Percentiles rank a stretch among this genome's conserved stretches.
phyloP scores from a whole-genome alignment of 2,329 filamentous ascomycete genomes.

The Clarireedia hainanense region DNA sequence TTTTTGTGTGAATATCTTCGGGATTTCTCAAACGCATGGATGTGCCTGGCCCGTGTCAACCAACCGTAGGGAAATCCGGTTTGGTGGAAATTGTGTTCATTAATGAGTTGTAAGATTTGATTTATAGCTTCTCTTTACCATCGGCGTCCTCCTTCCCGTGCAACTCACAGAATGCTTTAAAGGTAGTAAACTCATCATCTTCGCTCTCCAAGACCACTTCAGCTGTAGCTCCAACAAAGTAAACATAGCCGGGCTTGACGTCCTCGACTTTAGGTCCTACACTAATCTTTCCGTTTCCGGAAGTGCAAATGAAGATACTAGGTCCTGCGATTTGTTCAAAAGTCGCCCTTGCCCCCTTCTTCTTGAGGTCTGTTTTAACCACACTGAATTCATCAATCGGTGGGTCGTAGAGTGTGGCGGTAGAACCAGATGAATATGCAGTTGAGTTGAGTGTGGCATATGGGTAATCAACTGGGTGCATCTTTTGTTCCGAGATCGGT shows the following conservation, averaged over 20 bases:
- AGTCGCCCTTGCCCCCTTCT: constrained; percentile 68
- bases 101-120: constrained; percentile 1
- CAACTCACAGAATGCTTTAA: constrained; percentile 91
- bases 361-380: constrained; percentile 68
- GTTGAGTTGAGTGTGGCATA: constrained; percentile 75
- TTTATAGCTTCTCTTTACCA: constrained; percentile 21
- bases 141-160: constrained; percentile 34
- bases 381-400: constrained; percentile 96
- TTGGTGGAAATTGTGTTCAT: neutral
- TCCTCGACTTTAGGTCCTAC: constrained; percentile 77
- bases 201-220: constrained; percentile 70
- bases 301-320: constrained; percentile 87
- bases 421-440: constrained; percentile 71
- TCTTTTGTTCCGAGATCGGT: constrained; percentile 91
- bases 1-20: too few relatives aligned
- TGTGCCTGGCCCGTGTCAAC: too few relatives aligned
- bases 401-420: constrained; percentile 76
- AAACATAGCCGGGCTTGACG: constrained; percentile 65
- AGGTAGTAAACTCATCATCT: constrained; percentile 72
- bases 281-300: constrained; percentile 72
- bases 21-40: too few relatives aligned
- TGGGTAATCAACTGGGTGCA: constrained; percentile 76
- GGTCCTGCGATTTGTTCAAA: constrained; percentile 84
- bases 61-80: too few relatives aligned
- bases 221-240: constrained; percentile 81